A percentile compares a stretch with the other conserved stretches of the same genome.
phyloP scores from a whole-genome alignment of 164 flowering plant species.

The Saururus chinensis region DNA sequence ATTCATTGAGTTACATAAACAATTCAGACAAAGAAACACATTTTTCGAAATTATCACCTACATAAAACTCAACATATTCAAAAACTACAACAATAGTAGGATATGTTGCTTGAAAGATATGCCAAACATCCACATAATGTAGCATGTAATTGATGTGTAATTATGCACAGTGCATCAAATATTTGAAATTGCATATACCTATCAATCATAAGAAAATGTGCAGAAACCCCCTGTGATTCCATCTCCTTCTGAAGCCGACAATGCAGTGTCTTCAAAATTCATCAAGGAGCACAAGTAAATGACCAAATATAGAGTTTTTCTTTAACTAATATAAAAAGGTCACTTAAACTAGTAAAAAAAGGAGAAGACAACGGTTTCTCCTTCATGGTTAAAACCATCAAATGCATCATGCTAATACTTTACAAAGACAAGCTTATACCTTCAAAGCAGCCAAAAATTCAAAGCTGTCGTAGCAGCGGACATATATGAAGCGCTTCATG shows the following conservation, averaged over 20 bases:
- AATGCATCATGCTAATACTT: not conserved
- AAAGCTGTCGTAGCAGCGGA: slow-evolving; percentile 56
- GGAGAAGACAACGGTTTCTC: not conserved
- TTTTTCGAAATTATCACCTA: too few relatives aligned
- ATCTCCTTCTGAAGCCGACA: slow-evolving; percentile 40
- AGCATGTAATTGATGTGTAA: not conserved
- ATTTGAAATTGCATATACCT: slow-evolving; percentile 27
- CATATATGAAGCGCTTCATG: slow-evolving; percentile 61
- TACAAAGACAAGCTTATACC: slow-evolving; percentile 21
- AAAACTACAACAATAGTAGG: not conserved
- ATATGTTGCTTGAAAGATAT: not conserved
- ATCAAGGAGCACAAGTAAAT: not conserved
- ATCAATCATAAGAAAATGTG: slow-evolving; percentile 66
- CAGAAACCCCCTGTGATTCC: slow-evolving; percentile 28
- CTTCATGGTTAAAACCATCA: not conserved
- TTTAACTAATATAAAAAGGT: not conserved
- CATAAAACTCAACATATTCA: too few relatives aligned
- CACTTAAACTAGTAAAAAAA: not conserved
- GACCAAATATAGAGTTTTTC: not conserved
- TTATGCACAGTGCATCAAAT: not conserved
- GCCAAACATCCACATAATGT: not conserved
- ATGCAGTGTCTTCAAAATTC: slow-evolving; percentile 39
- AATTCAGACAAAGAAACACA: too few relatives aligned
- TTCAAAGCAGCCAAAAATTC: slow-evolving; percentile 72
- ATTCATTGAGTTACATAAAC: too few relatives aligned